phyloP scores from a whole-genome alignment of 768 basidiomycete genomes.

The Tylopilus intermedius region DNA sequence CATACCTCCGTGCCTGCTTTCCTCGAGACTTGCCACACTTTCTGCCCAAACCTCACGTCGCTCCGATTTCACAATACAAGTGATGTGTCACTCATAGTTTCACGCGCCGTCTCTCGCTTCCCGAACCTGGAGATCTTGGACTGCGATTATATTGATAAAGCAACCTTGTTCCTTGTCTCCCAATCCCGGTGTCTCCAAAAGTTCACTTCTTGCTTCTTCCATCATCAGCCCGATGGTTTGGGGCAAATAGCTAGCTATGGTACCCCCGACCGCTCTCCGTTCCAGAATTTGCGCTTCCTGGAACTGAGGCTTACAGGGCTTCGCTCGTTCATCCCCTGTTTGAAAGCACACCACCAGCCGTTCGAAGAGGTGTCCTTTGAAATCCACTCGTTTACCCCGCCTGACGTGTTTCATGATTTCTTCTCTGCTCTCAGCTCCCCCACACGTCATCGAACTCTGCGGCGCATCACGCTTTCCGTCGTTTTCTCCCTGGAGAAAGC shows the following conservation, averaged over 20 bases:
- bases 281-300: conserved; percentile 9
- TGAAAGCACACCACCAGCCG: conserved; percentile 5
- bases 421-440: neutral
- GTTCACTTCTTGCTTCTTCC: neutral
- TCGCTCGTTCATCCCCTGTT: conserved; percentile 5
- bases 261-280: neutral
- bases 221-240: neutral
- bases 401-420: conserved; percentile 3
- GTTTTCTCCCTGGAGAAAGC: no score
- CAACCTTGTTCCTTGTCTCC: neutral
- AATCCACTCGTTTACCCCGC: neutral
- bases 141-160: neutral
- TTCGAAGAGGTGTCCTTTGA: conserved; percentile 4
- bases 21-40: conserved; percentile 1
- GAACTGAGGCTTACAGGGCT: neutral
- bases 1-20: neutral
- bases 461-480: neutral
- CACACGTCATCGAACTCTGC: conserved; percentile 1
- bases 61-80: neutral
- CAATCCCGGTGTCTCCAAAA: neutral
- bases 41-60: conserved; percentile 10
- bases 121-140: neutral
- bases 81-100: neutral
- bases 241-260: neutral
- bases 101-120: conserved; percentile 2